Evolutionary conservation across 768 basidiomycete genomes (phyloP).

Genomic region (Rhizopogon vulgaris): DNA sequence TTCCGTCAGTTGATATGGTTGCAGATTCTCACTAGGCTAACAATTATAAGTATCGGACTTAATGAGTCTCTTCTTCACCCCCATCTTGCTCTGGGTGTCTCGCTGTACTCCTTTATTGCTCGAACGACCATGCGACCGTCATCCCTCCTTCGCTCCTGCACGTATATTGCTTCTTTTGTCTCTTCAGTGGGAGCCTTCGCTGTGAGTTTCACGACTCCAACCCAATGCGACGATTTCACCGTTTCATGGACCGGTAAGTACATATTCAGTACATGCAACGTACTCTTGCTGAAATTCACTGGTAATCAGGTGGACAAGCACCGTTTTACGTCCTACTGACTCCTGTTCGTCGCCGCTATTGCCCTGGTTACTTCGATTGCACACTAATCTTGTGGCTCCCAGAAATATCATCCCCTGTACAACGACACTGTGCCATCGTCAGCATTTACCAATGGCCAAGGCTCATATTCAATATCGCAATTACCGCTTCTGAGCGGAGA

Average conservation of each 20-base stretch:
- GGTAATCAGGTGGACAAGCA: constrained; percentile 43
- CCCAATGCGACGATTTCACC: constrained; percentile 54
- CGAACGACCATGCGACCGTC: constrained; percentile 21
- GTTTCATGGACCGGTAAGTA: constrained; percentile 58
- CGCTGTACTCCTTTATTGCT: constrained; percentile 15
- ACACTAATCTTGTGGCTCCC: background rate
- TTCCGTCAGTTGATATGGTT: too few relatives aligned
- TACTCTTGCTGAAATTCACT: background rate
- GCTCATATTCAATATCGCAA: constrained; percentile 40
- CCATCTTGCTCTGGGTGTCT: too few relatives aligned
- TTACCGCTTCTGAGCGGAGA: constrained; percentile 35
- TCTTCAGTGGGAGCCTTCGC: constrained; percentile 28
- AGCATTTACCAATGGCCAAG: constrained; percentile 48
- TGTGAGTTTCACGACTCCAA: constrained; percentile 45
- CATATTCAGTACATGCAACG: constrained; percentile 1
- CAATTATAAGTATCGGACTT: too few relatives aligned
- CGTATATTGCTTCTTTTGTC: constrained; percentile 15
- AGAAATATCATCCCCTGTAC: constrained; percentile 47
- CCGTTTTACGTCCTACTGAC: constrained; percentile 47
- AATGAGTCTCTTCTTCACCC: too few relatives aligned
- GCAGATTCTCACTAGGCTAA: too few relatives aligned
- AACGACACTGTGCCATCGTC: constrained; percentile 49
- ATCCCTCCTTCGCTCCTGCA: constrained; percentile 15
- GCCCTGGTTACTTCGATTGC: background rate
- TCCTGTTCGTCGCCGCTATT: constrained; percentile 35